A percentile compares a stretch with the other conserved stretches of the same genome.
These are phyloP conservation scores for Colletotrichum somersetense DNA, from an alignment of 2,329 filamentous ascomycete genomes.

Conservation along the genomic window DNA sequence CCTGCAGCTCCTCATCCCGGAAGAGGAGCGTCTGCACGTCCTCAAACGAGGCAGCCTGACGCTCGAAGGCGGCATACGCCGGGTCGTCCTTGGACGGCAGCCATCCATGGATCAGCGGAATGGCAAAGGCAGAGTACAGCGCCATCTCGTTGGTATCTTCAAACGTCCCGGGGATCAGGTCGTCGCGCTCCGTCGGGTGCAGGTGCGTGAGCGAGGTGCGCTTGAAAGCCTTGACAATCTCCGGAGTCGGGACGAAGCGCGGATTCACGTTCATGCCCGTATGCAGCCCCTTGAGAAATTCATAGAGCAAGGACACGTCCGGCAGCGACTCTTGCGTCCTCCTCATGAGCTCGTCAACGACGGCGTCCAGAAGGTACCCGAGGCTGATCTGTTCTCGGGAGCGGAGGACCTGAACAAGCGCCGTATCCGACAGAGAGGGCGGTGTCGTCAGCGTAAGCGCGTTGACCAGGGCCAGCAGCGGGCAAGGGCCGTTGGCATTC, in stretches of 20 bases:
- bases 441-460: conserved; percentile 88
- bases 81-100: conserved; percentile 76
- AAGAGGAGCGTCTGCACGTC: conserved; percentile 92
- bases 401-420: conserved; percentile 81
- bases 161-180: conserved; percentile 77
- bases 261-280: conserved; percentile 99
- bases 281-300: conserved; percentile 88
- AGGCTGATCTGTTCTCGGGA: conserved; percentile 90
- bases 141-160: conserved; percentile 89
- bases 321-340: conserved; percentile 76
- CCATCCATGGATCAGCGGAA: conserved; percentile 95
- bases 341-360: conserved; percentile 91
- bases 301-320: conserved; percentile 88
- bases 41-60: conserved; percentile 87
- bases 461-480: conserved; percentile 92
- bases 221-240: conserved; percentile 61
- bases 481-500: conserved; percentile 95
- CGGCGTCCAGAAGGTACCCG: conserved; percentile 84
- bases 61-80: conserved; percentile 76
- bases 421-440: conserved; percentile 70
- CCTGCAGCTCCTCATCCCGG: conserved; percentile 87
- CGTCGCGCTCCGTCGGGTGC: conserved; percentile 62
- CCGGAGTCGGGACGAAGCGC: conserved; percentile 76
- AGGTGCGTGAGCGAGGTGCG: conserved; percentile 66
- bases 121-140: conserved; percentile 89